Conservation (phyloP, 768 basidiomycete species). For the Macrocybe gigantea region DNA sequence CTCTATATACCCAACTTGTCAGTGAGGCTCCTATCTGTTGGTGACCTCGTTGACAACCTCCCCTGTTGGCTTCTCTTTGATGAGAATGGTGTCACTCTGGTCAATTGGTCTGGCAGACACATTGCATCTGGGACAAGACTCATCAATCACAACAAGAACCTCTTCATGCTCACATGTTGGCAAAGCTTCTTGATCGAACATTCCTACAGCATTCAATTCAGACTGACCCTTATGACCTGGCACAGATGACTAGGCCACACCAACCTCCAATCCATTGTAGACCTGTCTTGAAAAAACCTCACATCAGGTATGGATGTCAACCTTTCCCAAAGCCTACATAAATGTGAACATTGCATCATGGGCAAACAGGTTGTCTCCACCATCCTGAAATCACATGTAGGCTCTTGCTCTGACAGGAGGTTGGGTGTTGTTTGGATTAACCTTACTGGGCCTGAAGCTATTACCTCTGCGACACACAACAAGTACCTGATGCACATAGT, state of each 20-base stretch:
- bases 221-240: conserved; percentile 3
- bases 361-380: too few species aligned
- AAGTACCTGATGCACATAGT: conserved; percentile 19
- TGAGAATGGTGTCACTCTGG: too few species aligned
- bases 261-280: background rate
- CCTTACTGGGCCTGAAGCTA: conserved; percentile 14
- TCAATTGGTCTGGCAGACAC: too few species aligned
- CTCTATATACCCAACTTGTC: conserved; percentile 16
- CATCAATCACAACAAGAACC: too few species aligned
- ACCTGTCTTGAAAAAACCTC: too few species aligned
- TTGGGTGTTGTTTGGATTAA: conserved; percentile 27
- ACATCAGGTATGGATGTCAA: background rate
- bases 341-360: conserved; percentile 3
- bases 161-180: too few species aligned
- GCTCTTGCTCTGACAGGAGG: background rate
- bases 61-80: too few species aligned
- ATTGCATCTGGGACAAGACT: too few species aligned
- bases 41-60: background rate
- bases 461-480: conserved; percentile 15
- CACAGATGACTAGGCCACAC: conserved; percentile 5
- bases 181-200: too few species aligned
- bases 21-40: conserved; percentile 18
- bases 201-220: too few species aligned
- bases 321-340: conserved; percentile 4
- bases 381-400: too few species aligned